A percentile compares a stretch with the other conserved stretches of the same genome.
Conservation (phyloP, 805 yeast genomes). For the Candida glaebosa region DNA sequence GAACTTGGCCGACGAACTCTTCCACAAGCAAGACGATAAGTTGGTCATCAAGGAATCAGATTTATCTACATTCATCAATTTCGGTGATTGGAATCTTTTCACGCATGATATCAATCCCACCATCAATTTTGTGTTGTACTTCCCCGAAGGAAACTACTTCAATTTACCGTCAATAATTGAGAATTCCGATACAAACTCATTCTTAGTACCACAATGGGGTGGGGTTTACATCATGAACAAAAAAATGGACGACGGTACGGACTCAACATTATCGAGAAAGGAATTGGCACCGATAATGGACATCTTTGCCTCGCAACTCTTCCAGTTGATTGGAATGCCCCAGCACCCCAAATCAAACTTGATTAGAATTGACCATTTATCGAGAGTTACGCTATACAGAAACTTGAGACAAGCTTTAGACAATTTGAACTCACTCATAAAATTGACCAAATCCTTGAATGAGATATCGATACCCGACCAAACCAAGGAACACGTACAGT, state of each 20-base stretch:
- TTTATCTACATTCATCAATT: conserved; percentile 74
- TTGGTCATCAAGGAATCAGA: conserved; percentile 46
- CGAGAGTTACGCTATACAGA: conserved; percentile 54
- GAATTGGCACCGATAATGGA: conserved; percentile 60
- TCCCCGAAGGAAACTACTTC: conserved; percentile 47
- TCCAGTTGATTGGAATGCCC: conserved; percentile 71
- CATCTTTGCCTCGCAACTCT: conserved; percentile 69
- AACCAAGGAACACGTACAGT: conserved; percentile 56
- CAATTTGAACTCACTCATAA: conserved; percentile 69
- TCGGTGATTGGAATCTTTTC: conserved; percentile 76
- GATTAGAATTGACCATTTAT: conserved; percentile 63
- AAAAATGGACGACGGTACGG: conserved; percentile 6
- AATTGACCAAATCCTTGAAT: conserved; percentile 63
- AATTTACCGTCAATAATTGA: conserved; percentile 49
- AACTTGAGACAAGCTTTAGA: conserved; percentile 62
- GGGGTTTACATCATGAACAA: conserved; percentile 60
- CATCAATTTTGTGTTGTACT: conserved; percentile 66
- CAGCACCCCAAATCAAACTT: conserved; percentile 51
- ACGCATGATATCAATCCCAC: conserved; percentile 61
- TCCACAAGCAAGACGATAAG: conserved; percentile 19
- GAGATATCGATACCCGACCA: conserved; percentile 81
- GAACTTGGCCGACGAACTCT: conserved; percentile 25
- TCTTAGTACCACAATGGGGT: conserved; percentile 87
- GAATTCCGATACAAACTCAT: conserved; percentile 51
- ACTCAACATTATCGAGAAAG: conserved; percentile 28